Conservation (phyloP, 2,329 filamentous ascomycete species). For the Alternaria sp. region DNA sequence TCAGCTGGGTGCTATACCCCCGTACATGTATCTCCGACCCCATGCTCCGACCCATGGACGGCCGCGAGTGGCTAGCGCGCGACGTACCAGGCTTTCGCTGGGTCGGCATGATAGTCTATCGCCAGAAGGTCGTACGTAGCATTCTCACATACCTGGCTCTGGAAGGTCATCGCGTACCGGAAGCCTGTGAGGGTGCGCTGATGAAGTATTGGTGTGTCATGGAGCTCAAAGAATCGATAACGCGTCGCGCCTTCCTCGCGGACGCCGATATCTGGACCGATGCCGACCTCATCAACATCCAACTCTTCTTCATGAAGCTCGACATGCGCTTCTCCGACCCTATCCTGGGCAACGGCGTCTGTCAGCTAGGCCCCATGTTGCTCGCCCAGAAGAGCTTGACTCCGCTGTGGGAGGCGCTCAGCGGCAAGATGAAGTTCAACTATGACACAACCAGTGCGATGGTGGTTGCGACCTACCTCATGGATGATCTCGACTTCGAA, state of each 20-base stretch:
- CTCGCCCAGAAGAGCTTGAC: slow-evolving; percentile 61
- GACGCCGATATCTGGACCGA: slow-evolving; percentile 63
- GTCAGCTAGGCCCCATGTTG: slow-evolving; percentile 53
- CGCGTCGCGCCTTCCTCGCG: slow-evolving; percentile 61
- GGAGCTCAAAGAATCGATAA: slow-evolving; percentile 62
- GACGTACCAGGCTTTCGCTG: slow-evolving; percentile 69
- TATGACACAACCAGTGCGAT: slow-evolving; percentile 26
- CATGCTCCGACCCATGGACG: slow-evolving; percentile 53
- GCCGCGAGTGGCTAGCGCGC: slow-evolving; percentile 35
- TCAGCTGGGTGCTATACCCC: slow-evolving; percentile 66
- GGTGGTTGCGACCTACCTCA: slow-evolving; percentile 26
- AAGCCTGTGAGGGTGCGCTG: slow-evolving; percentile 60
- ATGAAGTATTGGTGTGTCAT: slow-evolving; percentile 75
- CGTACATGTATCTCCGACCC: slow-evolving; percentile 67
- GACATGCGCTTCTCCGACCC: slow-evolving; percentile 73
- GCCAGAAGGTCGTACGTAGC: slow-evolving; percentile 58
- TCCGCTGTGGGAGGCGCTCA: slow-evolving; percentile 49
- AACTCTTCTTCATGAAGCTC: slow-evolving; percentile 74
- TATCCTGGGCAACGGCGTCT: slow-evolving; percentile 58
- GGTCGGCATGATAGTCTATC: slow-evolving; percentile 66
- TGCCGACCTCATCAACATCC: slow-evolving; percentile 65
- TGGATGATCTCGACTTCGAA: slow-evolving; percentile 26
- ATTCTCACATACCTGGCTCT: slow-evolving; percentile 65
- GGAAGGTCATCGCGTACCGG: slow-evolving; percentile 57
- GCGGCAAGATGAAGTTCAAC: slow-evolving; percentile 58